Percentiles rank a stretch among this genome's conserved stretches.
These are phyloP conservation scores for Dendrobium catenatum DNA, from an alignment of 106 monocot genomes.

Conservation along the genomic window DNA sequence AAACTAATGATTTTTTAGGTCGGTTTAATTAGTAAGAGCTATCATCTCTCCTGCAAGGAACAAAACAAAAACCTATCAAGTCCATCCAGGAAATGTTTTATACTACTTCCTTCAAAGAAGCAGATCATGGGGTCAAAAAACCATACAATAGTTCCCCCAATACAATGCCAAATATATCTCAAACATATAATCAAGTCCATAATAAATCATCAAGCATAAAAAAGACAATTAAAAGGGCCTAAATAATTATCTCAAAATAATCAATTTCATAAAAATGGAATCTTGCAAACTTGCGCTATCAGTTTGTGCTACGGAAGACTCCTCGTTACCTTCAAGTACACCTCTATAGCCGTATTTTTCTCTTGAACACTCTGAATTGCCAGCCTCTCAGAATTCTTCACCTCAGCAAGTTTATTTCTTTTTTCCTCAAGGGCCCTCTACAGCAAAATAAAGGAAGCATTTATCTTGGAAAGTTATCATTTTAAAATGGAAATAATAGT, in stretches of 20 bases:
- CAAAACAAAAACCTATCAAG: not conserved
- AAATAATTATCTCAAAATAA: not conserved
- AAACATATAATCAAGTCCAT: not conserved
- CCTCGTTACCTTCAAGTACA: conserved; percentile 42
- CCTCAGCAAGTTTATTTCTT: conserved; percentile 32
- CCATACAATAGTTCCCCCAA: not conserved
- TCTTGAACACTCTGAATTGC: conserved; percentile 43
- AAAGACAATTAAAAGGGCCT: not conserved
- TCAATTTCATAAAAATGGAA: conserved; percentile 3
- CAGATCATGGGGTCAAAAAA: not conserved
- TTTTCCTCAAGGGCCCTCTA: conserved; percentile 71
- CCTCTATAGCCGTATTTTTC: conserved; percentile 38
- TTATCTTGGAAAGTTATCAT: not conserved
- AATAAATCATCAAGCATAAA: not conserved
- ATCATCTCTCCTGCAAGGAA: not conserved
- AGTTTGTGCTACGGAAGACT: not conserved
- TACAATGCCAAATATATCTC: not conserved
- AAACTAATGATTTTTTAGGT: not conserved
- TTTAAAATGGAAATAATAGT: not conserved
- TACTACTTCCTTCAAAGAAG: not conserved
- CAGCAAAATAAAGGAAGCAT: not conserved
- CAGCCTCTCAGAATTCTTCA: conserved; percentile 41
- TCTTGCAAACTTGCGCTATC: not conserved
- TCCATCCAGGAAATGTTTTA: not conserved
- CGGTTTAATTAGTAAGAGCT: not conserved